A percentile compares a stretch with the other conserved stretches of the same genome.
Evolutionary conservation across 306 rosid genomes (phyloP).

Genomic region (Carpinus fangiana): DNA sequence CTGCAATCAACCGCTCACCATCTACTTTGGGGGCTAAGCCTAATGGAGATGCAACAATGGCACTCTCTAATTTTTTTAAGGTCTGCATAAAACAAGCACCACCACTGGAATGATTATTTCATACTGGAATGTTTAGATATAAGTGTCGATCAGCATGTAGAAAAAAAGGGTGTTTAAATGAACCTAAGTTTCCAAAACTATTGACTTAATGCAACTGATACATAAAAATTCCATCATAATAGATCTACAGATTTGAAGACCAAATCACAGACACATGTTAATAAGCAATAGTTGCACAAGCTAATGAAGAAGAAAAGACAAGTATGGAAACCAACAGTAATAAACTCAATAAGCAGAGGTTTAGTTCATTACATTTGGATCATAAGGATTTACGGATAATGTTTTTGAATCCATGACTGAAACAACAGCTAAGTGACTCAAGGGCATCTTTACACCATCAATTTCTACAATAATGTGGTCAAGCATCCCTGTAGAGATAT

Average conservation of each 20-base stretch:
- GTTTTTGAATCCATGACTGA: constrained; percentile 83
- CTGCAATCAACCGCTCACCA: constrained; percentile 89
- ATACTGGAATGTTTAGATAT: constrained; percentile 16
- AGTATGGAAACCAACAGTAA: neutral
- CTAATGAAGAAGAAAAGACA: neutral
- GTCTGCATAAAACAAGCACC: constrained; percentile 50
- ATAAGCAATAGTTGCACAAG: neutral
- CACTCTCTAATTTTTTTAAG: constrained; percentile 69
- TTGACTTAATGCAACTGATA: constrained; percentile 2
- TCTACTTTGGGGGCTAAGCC: constrained; percentile 82
- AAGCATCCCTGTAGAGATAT: constrained; percentile 76
- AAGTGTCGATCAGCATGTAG: neutral
- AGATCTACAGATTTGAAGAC: neutral
- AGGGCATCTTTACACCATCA: constrained; percentile 76
- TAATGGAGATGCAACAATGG: constrained; percentile 82
- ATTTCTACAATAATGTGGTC: constrained; percentile 90
- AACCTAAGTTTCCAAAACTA: neutral
- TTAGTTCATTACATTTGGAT: constrained; percentile 58
- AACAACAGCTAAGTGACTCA: constrained; percentile 81
- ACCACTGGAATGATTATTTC: constrained; percentile 1
- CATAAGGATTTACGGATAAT: constrained; percentile 82
- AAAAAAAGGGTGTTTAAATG: neutral
- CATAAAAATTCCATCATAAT: neutral
- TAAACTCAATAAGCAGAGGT: neutral
- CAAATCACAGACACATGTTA: neutral